Evolutionary conservation across 495 filamentous ascomycete genomes (phyloP).

Genomic region (Schizothecium vesticola): DNA sequence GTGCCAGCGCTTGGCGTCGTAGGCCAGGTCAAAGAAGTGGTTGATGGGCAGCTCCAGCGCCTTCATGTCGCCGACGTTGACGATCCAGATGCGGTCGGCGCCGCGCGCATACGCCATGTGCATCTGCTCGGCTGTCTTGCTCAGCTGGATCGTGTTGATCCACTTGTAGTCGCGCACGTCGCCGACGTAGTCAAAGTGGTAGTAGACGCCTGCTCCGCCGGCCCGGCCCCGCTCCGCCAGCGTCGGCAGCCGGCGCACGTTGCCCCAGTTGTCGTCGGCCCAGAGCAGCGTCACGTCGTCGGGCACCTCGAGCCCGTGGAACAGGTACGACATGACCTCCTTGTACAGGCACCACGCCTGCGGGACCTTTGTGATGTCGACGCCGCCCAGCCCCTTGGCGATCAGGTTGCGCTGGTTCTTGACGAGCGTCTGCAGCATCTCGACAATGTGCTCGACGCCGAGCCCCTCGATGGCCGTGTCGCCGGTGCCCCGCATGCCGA

Average conservation of each 20-base stretch:
- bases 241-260: slow-evolving; percentile 60
- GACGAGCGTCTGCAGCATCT: slow-evolving; percentile 56
- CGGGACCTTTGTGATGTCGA: slow-evolving; percentile 51
- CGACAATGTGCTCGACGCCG: slow-evolving; percentile 50
- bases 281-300: slow-evolving; percentile 71
- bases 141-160: slow-evolving; percentile 65
- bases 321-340: slow-evolving; percentile 64
- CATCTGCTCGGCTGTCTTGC: slow-evolving; percentile 62
- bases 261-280: slow-evolving; percentile 74
- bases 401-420: slow-evolving; percentile 53
- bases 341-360: slow-evolving; percentile 72
- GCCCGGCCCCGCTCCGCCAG: slow-evolving; percentile 53
- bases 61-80: slow-evolving; percentile 73
- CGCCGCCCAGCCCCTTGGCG: slow-evolving; percentile 45
- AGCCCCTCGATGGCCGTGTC: slow-evolving; percentile 56
- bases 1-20: slow-evolving; percentile 53
- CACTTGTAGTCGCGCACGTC: slow-evolving; percentile 62
- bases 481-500: slow-evolving; percentile 69
- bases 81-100: slow-evolving; percentile 66
- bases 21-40: slow-evolving; percentile 63
- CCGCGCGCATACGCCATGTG: slow-evolving; percentile 55
- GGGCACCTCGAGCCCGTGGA: slow-evolving; percentile 58
- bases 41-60: slow-evolving; percentile 63
- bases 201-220: slow-evolving; percentile 71
- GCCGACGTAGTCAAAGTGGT: slow-evolving; percentile 71